Conservation (phyloP, 192 early-diverging fungal genomes). For the Coemansia reversa region DNA sequence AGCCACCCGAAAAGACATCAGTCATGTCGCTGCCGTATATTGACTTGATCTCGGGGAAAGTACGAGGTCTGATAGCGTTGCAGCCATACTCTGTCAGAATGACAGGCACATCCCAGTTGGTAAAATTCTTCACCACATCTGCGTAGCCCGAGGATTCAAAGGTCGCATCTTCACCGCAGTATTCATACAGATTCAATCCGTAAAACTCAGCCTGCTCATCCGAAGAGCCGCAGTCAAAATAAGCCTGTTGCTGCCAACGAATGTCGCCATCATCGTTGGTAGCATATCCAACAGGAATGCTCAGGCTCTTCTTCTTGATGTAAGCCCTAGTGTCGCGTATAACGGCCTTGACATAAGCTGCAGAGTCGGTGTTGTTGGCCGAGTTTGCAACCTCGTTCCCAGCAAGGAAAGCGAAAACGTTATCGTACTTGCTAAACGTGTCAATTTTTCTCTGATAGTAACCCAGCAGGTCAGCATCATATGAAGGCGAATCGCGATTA, state of each 20-base stretch:
- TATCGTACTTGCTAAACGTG: slow-evolving; percentile 63
- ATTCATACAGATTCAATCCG: slow-evolving; percentile 72
- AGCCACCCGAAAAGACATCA: slow-evolving; percentile 63
- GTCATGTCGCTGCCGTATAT: slow-evolving; percentile 70
- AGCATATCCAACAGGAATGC: slow-evolving; percentile 71
- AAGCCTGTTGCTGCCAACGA: slow-evolving; percentile 63
- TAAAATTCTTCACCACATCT: slow-evolving; percentile 65
- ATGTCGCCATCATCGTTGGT: slow-evolving; percentile 69
- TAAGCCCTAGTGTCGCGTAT: slow-evolving; percentile 70
- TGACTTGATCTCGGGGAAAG: slow-evolving; percentile 65
- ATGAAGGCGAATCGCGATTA: slow-evolving; percentile 62
- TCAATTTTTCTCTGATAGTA: slow-evolving; percentile 63
- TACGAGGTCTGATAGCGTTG: slow-evolving; percentile 64
- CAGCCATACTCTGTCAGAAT: slow-evolving; percentile 77
- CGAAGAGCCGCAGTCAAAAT: slow-evolving; percentile 69
- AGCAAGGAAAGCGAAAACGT: slow-evolving; percentile 67
- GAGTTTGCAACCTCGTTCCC: slow-evolving; percentile 78
- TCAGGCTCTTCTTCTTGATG: slow-evolving; percentile 50
- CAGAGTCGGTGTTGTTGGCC: slow-evolving; percentile 59
- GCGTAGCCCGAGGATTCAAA: slow-evolving; percentile 70
- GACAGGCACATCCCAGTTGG: slow-evolving; percentile 63
- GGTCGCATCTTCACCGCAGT: slow-evolving; percentile 61
- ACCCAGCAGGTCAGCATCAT: slow-evolving; percentile 58
- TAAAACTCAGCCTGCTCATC: slow-evolving; percentile 67
- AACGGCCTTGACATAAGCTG: slow-evolving; percentile 66